Evolutionary conservation across 208 protist genomes (phyloP).

Genomic region (Tritrichomonas musculus): DNA sequence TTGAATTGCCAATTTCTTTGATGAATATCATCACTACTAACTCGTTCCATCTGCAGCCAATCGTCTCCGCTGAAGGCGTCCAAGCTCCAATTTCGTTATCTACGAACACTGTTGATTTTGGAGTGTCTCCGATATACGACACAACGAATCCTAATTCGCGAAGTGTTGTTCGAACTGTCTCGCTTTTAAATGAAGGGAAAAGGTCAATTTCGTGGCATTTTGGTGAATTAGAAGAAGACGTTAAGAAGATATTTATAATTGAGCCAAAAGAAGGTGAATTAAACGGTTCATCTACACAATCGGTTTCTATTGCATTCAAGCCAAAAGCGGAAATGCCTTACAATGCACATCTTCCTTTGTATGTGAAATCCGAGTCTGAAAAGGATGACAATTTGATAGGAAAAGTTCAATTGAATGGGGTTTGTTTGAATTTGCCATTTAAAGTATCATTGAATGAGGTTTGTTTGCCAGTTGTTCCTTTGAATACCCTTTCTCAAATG

Average conservation of each 20-base stretch:
- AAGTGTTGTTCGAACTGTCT: not conserved
- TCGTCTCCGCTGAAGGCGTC: not conserved
- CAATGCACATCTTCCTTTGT: not conserved
- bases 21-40: not conserved
- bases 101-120: not conserved
- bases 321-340: not conserved
- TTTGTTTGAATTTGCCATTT: not conserved
- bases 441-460: not conserved
- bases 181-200: not conserved
- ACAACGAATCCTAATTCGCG: not conserved
- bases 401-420: not conserved
- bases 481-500: not conserved
- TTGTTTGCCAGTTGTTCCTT: not conserved
- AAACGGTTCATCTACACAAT: not conserved
- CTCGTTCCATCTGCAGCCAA: conserved; percentile 21
- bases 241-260: not conserved
- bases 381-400: not conserved
- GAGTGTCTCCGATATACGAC: not conserved
- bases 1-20: conserved; percentile 5
- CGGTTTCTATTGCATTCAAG: not conserved
- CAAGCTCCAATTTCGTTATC: not conserved
- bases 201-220: not conserved
- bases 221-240: not conserved
- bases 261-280: not conserved
- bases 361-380: not conserved